A percentile compares a stretch with the other conserved stretches of the same genome.
phyloP scores from a whole-genome alignment of 179 eudicot genomes.

The Silene vulgaris region DNA sequence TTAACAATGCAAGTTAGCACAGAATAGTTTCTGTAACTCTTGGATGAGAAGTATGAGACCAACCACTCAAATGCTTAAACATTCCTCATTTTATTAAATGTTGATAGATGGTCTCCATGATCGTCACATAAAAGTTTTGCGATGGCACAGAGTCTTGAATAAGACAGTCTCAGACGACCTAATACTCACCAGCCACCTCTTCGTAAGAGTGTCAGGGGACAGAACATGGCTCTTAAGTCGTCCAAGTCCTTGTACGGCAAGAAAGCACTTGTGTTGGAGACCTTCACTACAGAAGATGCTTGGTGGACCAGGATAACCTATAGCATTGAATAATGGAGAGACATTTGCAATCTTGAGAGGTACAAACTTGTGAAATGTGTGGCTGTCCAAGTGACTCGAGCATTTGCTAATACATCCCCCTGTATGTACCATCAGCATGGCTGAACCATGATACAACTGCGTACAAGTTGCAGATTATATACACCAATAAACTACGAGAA shows the following conservation, averaged over 20 bases:
- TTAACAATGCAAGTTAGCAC: no score
- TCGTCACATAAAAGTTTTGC: background rate
- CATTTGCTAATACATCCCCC: slow-evolving; percentile 37
- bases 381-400: slow-evolving; percentile 30
- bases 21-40: no score
- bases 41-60: background rate
- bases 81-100: background rate
- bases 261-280: slow-evolving; percentile 31
- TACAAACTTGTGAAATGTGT: slow-evolving; percentile 32
- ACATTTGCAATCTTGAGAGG: slow-evolving; percentile 32
- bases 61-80: background rate
- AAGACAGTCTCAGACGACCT: background rate
- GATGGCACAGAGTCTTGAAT: background rate
- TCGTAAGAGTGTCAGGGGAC: slow-evolving; percentile 43
- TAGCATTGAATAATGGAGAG: slow-evolving; percentile 26
- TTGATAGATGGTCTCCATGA: background rate
- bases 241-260: slow-evolving; percentile 36
- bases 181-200: slow-evolving; percentile 61
- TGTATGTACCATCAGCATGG: slow-evolving; percentile 47
- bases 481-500: slow-evolving; percentile 7
- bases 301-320: slow-evolving; percentile 28
- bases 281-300: slow-evolving; percentile 34
- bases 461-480: slow-evolving; percentile 25
- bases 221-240: slow-evolving; percentile 33
- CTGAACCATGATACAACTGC: slow-evolving; percentile 53